Conservation (phyloP, 2,329 filamentous ascomycete species). For the Fusarium sulawesiense region DNA sequence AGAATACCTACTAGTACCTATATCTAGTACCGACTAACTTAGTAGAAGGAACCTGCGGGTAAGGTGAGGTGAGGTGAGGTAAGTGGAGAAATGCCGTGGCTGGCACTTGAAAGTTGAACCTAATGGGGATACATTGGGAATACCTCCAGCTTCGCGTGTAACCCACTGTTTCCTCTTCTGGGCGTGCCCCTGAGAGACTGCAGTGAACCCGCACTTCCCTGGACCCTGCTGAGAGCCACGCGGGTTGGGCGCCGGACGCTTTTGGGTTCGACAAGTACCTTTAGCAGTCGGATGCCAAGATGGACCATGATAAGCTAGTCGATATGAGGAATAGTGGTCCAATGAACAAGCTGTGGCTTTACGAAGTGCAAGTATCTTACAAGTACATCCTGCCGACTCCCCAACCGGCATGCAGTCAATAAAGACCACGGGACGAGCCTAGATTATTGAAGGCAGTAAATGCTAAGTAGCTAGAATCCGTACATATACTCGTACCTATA, state of each 20-base stretch:
- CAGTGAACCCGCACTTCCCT: constrained; percentile 15
- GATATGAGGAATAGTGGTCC: constrained; percentile 17
- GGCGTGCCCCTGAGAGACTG: constrained; percentile 30
- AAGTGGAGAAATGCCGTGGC: constrained; percentile 31
- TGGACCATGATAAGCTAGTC: neutral
- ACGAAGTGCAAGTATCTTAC: constrained; percentile 6
- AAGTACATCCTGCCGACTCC: constrained; percentile 11
- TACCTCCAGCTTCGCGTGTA: constrained; percentile 7
- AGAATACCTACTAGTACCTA: neutral
- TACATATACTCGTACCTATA: neutral
- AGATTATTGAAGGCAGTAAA: constrained; percentile 1
- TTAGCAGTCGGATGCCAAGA: constrained; percentile 4
- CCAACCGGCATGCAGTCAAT: constrained; percentile 19
- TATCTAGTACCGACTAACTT: neutral
- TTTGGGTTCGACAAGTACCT: constrained; percentile 7
- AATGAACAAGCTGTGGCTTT: constrained; percentile 27
- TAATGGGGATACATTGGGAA: constrained; percentile 12
- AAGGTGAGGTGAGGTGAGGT: constrained; percentile 1
- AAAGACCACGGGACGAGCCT: constrained; percentile 25
- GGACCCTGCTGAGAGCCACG: constrained; percentile 34
- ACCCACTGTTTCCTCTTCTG: constrained; percentile 28
- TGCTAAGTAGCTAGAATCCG: neutral
- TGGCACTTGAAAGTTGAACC: neutral
- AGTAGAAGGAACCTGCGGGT: neutral
- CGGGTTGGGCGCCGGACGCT: neutral